Conservation (phyloP, 179 eudicot species). For the Beta corolliflora region DNA sequence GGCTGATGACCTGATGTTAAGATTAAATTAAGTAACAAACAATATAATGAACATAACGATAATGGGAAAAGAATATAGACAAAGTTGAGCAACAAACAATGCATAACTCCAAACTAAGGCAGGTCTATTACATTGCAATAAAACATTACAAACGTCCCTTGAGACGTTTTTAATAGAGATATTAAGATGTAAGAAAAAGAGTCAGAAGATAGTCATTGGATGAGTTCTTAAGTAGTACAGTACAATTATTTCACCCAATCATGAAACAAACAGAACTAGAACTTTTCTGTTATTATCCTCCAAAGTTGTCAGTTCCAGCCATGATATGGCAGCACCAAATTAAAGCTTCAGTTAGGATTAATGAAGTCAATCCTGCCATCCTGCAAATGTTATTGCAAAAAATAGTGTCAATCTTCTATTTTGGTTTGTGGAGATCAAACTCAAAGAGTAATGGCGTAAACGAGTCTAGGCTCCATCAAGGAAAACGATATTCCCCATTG, state of each 20-base stretch:
- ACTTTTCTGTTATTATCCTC: neutral
- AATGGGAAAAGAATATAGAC: neutral
- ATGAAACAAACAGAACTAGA: neutral
- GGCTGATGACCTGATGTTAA: too few relatives aligned
- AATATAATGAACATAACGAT: too few relatives aligned
- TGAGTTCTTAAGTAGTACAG: neutral
- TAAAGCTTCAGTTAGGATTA: neutral
- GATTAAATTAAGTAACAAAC: neutral
- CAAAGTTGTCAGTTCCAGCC: neutral
- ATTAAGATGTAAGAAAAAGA: neutral
- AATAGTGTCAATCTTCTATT: neutral
- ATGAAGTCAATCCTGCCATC: constrained; percentile 2
- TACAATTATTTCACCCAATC: neutral
- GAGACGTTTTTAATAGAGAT: neutral
- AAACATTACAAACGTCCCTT: neutral
- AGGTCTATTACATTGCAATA: neutral
- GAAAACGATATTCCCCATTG: too few relatives aligned
- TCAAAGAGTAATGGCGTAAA: too few relatives aligned
- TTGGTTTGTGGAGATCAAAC: too few relatives aligned
- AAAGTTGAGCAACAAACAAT: constrained; percentile 1
- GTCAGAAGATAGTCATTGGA: neutral
- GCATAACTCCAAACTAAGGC: neutral
- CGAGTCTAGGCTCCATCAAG: too few relatives aligned
- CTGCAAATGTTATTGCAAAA: constrained; percentile 7
- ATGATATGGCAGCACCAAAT: neutral